Percentiles rank a stretch among this genome's conserved stretches.
phyloP scores from a whole-genome alignment of 257 asterid species.

The Nemophila menziesii region DNA sequence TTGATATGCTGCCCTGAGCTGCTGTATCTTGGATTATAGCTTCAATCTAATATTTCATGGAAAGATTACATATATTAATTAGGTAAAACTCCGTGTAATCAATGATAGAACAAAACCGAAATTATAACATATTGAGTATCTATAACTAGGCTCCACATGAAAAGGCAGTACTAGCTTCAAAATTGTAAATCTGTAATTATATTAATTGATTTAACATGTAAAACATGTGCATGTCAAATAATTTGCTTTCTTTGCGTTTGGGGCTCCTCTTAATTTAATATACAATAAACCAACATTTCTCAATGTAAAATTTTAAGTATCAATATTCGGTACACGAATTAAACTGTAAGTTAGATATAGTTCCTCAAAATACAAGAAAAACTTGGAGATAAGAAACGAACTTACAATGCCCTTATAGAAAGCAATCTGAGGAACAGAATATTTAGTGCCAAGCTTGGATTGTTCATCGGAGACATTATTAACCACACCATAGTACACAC shows the following conservation, averaged over 20 bases:
- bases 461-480: constrained; percentile 71
- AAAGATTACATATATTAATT: neutral
- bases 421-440: constrained; percentile 79
- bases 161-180: neutral
- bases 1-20: constrained; percentile 64
- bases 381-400: constrained; percentile 2
- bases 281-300: neutral
- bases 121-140: neutral
- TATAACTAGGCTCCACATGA: neutral
- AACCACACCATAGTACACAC: constrained; percentile 72
- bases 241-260: neutral
- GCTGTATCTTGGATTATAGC: constrained; percentile 67
- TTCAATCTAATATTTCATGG: constrained; percentile 42
- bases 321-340: neutral
- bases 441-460: constrained; percentile 86
- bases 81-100: neutral
- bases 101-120: neutral
- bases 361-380: neutral
- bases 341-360: too few relatives aligned
- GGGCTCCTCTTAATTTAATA: neutral
- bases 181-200: neutral
- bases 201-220: neutral
- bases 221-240: neutral
- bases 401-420: constrained; percentile 85
- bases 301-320: neutral